Evolutionary conservation across 192 early-diverging fungal species (phyloP).

Genomic region (Funneliformis mosseae): DNA sequence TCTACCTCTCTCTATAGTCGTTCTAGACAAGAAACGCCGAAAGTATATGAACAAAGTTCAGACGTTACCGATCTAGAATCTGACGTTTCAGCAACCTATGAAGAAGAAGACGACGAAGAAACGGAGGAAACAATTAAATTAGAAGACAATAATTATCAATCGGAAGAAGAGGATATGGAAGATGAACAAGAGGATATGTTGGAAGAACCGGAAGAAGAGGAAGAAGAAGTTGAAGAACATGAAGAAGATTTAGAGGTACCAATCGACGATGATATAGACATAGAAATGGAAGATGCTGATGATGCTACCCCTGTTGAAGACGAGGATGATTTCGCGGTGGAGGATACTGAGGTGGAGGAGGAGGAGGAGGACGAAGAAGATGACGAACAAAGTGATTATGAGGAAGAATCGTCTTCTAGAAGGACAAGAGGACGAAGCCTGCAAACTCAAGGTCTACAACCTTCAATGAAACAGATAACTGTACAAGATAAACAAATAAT

Average conservation of each 20-base stretch:
- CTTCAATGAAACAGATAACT: not conserved
- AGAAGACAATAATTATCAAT: slow-evolving; percentile 32
- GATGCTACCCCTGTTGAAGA: slow-evolving; percentile 32
- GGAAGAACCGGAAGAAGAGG: slow-evolving; percentile 42
- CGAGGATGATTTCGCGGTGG: slow-evolving; percentile 30
- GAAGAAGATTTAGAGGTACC: slow-evolving; percentile 36
- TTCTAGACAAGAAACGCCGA: not conserved
- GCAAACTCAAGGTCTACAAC: not conserved
- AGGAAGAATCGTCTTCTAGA: slow-evolving; percentile 5
- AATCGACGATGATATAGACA: slow-evolving; percentile 32
- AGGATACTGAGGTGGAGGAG: slow-evolving; percentile 33
- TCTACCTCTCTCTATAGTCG: not conserved
- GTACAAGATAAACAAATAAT: not conserved
- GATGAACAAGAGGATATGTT: slow-evolving; percentile 39
- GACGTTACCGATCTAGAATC: slow-evolving; percentile 21
- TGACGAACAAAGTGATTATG: slow-evolving; percentile 26
- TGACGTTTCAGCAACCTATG: not conserved
- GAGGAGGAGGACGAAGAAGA: slow-evolving; percentile 37
- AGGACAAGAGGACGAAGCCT: slow-evolving; percentile 35
- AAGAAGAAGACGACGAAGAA: not conserved
- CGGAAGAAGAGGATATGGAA: slow-evolving; percentile 34
- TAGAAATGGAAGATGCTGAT: slow-evolving; percentile 34
- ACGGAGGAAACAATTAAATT: not conserved
- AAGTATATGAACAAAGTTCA: not conserved
- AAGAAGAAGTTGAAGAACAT: slow-evolving; percentile 33